Base-by-base conservation (phyloP, 768 basidiomycete genomes). In the Trametes villosa region DNA sequence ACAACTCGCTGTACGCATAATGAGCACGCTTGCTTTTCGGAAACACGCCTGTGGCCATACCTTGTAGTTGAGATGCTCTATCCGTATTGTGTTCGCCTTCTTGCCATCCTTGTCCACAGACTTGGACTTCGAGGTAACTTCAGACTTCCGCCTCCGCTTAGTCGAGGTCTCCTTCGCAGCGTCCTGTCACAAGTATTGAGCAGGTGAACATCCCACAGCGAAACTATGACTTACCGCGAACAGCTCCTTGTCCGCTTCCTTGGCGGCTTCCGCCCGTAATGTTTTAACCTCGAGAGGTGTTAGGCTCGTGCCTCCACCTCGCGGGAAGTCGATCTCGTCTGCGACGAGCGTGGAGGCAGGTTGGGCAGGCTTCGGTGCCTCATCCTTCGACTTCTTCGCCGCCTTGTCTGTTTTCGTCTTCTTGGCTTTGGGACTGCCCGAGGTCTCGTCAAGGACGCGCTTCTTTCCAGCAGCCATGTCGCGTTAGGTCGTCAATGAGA, bases 31-130 rank as follows among this genome's bases (percentile, higher is more conserved):
- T 22, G 30, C 18, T 9, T 49, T 20, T 11, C 30, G 13, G 3
- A 9, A 29, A 48, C 5, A 36, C 7, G 8, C 11, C 11, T 5
- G 7, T 15, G 2, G 0, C 66, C 72, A 53, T 57, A 91, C 94
- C 79, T 96, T 97, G 79, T 97, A 96, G 69, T 95, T 97, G 38
- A 97, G 79, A 73, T 94, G 91, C 70, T 98, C 95, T 38, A 96
- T 86, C 57, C 94, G 88, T 56, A 89, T 79, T 40, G 71, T 77
- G 48, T 86, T 84, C 46, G 71, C 80, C 72, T 86, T 86, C 63
- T 78, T 76, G 38, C 67, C 73, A n/a, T 75, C 68, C 68, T 73
- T 54, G 67, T 60, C 53, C 2, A 55, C 27, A 40, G 49, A 53
- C 42, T 68, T 67, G 64, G 56, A 59, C 71, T 76, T 72, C 11